phyloP scores from a whole-genome alignment of 108 stramenopile species.

The Skeletonema costatum region DNA sequence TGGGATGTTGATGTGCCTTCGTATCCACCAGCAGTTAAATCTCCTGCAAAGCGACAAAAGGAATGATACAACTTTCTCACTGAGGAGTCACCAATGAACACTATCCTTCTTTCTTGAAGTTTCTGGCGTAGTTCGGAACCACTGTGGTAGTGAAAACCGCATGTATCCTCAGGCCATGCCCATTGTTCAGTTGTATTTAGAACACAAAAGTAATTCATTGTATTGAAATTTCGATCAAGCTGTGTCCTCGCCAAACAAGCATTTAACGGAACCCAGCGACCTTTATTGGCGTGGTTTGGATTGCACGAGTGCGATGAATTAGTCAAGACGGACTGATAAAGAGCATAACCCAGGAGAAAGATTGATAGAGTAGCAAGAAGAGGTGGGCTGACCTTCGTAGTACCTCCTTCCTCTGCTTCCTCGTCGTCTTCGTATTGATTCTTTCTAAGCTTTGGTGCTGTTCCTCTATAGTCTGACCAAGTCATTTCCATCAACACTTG shows the following conservation, averaged over 20 bases:
- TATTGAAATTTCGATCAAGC: neutral
- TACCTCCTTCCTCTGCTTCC: conserved; percentile 15
- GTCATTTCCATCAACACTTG: conserved; percentile 41
- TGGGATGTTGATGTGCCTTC: conserved; percentile 25
- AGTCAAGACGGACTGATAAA: conserved; percentile 4
- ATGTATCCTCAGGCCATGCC: conserved; percentile 39
- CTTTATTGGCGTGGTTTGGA: conserved; percentile 27
- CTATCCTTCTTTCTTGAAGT: conserved; percentile 28
- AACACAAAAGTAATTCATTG: conserved; percentile 15
- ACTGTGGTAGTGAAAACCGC: conserved; percentile 35
- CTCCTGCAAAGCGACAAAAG: conserved; percentile 40
- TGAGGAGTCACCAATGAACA: conserved; percentile 53
- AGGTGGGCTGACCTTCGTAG: conserved; percentile 35
- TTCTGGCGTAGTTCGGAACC: conserved; percentile 15
- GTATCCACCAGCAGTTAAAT: conserved; percentile 40
- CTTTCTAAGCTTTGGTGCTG: neutral
- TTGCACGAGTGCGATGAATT: neutral
- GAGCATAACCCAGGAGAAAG: conserved; percentile 16
- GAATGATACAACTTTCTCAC: conserved; percentile 42
- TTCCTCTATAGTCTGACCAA: conserved; percentile 23
- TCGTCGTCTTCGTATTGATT: neutral
- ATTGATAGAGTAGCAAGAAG: conserved; percentile 42
- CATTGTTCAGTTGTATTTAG: conserved; percentile 26
- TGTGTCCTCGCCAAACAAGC: conserved; percentile 17
- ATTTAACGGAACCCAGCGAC: conserved; percentile 44